Conservation (phyloP, 441 rosid species). For the Pelargonium australe region DNA sequence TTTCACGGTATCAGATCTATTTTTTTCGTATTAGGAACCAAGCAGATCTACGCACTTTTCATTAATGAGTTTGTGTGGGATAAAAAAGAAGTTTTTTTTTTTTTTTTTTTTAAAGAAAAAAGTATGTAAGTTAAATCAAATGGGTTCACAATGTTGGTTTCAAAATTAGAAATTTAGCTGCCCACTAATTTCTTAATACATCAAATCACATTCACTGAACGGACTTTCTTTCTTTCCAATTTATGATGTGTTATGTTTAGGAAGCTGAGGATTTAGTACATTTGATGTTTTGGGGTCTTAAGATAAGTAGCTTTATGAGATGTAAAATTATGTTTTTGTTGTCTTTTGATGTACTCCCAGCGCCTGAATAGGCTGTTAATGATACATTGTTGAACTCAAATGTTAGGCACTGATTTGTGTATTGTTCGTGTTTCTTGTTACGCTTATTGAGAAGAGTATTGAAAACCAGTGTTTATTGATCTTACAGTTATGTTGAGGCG, state of each 20-base stretch:
- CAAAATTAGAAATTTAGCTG: constrained; percentile 1
- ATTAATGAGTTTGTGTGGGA: background rate
- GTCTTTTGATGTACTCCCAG: too few species aligned
- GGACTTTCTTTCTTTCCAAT: background rate
- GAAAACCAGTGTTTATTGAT: constrained; percentile 2
- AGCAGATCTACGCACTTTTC: constrained; percentile 3
- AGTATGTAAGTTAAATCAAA: background rate
- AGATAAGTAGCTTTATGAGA: background rate
- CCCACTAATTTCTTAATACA: background rate
- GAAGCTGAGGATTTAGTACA: background rate
- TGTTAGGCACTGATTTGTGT: background rate
- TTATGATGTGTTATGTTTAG: background rate
- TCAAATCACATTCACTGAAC: too few species aligned
- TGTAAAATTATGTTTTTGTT: too few species aligned
- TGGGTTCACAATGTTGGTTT: background rate
- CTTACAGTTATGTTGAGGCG: constrained; percentile 56
- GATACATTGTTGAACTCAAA: background rate
- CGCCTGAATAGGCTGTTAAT: too few species aligned
- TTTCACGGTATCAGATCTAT: background rate
- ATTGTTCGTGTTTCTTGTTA: background rate
- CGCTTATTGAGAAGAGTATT: background rate
- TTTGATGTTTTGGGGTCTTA: too few species aligned
- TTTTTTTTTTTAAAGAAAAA: background rate
- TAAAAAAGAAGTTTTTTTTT: background rate
- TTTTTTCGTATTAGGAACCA: background rate